Evolutionary conservation across 495 filamentous ascomycete species (phyloP).

Genomic region (Penicillium simplicissimum): DNA sequence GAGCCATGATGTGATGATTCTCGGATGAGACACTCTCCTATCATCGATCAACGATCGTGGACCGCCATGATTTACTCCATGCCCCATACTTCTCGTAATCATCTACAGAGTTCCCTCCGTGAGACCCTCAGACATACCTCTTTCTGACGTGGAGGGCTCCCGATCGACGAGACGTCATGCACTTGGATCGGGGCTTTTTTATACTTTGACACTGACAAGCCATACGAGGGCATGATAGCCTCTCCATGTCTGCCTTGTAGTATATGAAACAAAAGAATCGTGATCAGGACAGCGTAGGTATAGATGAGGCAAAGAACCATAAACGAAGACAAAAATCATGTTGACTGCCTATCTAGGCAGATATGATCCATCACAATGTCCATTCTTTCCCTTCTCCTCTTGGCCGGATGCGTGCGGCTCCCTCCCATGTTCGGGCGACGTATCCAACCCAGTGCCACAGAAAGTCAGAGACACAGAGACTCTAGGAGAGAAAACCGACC

Average conservation of each 20-base stretch:
- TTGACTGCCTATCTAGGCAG: background rate
- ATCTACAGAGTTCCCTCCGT: background rate
- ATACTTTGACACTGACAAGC: background rate
- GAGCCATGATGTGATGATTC: conserved; percentile 26
- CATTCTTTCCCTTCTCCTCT: background rate
- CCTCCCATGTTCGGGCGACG: conserved; percentile 6
- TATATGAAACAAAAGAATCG: background rate
- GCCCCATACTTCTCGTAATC: background rate
- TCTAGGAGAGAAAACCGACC: no score
- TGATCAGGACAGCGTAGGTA: background rate
- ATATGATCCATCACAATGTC: conserved; percentile 2
- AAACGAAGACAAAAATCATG: background rate
- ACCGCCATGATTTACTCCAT: no score
- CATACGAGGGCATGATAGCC: background rate
- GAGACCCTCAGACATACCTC: conserved; percentile 9
- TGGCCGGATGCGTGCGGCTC: conserved; percentile 25
- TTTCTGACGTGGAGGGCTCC: conserved; percentile 22
- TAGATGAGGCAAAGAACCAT: background rate
- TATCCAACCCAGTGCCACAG: background rate
- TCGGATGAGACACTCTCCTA: background rate
- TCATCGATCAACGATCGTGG: background rate
- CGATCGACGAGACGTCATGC: conserved; percentile 30
- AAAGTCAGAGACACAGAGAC: background rate
- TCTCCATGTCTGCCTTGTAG: no score
- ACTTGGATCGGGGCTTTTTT: background rate